phyloP scores from a whole-genome alignment of 192 early-diverging fungal genomes.

The Pilaira anomala region DNA sequence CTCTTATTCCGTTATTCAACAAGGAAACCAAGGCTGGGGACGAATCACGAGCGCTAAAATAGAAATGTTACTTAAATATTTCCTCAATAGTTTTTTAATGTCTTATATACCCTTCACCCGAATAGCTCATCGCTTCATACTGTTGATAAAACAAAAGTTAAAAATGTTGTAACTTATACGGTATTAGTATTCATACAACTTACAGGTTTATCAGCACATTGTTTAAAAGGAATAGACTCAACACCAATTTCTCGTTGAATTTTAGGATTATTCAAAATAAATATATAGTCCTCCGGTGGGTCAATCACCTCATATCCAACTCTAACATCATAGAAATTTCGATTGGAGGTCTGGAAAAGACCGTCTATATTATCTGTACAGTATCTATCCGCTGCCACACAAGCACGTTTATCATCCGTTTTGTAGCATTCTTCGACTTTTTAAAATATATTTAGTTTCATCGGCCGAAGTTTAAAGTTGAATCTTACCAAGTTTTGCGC shows the following conservation, averaged over 20 bases:
- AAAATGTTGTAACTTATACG: too few relatives aligned
- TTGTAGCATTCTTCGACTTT: slow-evolving; percentile 1
- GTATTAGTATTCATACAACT: not conserved
- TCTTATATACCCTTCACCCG: not conserved
- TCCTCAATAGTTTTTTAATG: not conserved
- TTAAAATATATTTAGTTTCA: too few relatives aligned
- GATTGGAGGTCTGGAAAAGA: slow-evolving; percentile 27
- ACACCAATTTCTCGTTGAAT: slow-evolving; percentile 55
- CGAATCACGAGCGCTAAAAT: slow-evolving; percentile 4
- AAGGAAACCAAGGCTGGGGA: slow-evolving; percentile 45
- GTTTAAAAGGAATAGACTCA: slow-evolving; percentile 35
- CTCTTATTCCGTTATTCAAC: slow-evolving; percentile 51
- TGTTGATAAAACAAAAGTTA: not conserved
- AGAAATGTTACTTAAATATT: not conserved
- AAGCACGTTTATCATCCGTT: slow-evolving; percentile 8
- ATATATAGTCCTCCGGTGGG: slow-evolving; percentile 60
- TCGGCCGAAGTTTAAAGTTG: too few relatives aligned
- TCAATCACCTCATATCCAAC: slow-evolving; percentile 51
- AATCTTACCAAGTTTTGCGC: too few relatives aligned
- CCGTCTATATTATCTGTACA: slow-evolving; percentile 32
- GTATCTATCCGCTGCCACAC: slow-evolving; percentile 31
- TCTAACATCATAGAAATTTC: slow-evolving; percentile 63
- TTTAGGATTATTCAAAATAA: slow-evolving; percentile 48
- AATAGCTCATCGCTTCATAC: not conserved
- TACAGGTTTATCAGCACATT: slow-evolving; percentile 55